Conservation (phyloP, 768 basidiomycete species). For the Pilatotrama ljubarskyi region DNA sequence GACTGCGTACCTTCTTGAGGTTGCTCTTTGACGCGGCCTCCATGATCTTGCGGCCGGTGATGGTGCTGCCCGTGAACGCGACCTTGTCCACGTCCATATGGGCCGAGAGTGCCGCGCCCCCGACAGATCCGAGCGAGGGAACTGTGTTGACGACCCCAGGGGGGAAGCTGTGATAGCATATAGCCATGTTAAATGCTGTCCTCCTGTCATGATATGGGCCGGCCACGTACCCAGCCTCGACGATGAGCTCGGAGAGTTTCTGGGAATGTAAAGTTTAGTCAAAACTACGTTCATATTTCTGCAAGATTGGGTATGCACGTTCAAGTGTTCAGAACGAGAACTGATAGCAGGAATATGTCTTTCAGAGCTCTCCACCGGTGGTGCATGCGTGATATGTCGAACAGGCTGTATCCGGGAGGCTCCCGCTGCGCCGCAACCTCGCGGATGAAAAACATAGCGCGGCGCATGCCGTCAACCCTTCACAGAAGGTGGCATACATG, state of each 20-base stretch:
- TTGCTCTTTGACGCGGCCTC: slow-evolving; percentile 92
- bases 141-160: slow-evolving; percentile 90
- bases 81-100: slow-evolving; percentile 92
- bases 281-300: background rate
- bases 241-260: slow-evolving; percentile 82
- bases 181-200: background rate
- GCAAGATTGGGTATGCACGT: background rate
- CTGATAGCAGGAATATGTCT: too few species aligned
- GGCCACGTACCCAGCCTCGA: slow-evolving; percentile 72
- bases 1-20: slow-evolving; percentile 78
- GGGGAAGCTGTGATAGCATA: slow-evolving; percentile 62
- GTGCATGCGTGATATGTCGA: background rate
- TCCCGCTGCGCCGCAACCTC: background rate
- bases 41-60: slow-evolving; percentile 88
- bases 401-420: background rate
- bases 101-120: slow-evolving; percentile 80
- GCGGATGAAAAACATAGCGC: background rate
- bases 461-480: background rate
- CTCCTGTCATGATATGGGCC: background rate
- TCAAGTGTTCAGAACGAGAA: background rate
- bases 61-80: slow-evolving; percentile 92
- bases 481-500: background rate
- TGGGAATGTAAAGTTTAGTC: slow-evolving; percentile 29
- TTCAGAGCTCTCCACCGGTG: background rate
- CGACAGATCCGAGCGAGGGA: slow-evolving; percentile 77